A percentile compares a stretch with the other conserved stretches of the same genome.
These are phyloP conservation scores for Penicillium verrucosum DNA, from an alignment of 2,329 filamentous ascomycete genomes.

Conservation along the genomic window DNA sequence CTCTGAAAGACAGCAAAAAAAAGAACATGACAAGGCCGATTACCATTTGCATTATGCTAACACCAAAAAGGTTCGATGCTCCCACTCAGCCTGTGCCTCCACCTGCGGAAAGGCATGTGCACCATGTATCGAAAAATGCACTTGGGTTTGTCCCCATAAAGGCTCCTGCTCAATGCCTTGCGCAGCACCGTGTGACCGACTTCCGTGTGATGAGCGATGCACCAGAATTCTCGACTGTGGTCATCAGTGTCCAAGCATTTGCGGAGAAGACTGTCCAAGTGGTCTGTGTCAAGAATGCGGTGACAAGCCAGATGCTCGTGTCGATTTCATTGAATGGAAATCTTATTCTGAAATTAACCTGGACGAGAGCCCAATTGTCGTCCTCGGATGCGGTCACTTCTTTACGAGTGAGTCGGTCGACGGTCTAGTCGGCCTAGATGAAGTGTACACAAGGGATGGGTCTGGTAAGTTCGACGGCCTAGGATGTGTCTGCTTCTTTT, in stretches of 20 bases:
- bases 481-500: constrained; percentile 10
- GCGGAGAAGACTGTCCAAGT: constrained; percentile 11
- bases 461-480: constrained; percentile 12
- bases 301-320: constrained; percentile 10
- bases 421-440: constrained; percentile 10
- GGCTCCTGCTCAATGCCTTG: constrained; percentile 14
- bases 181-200: constrained; percentile 10
- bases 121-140: constrained; percentile 11
- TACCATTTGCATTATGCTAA: too few relatives aligned
- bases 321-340: constrained; percentile 10
- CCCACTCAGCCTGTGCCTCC: constrained; percentile 8
- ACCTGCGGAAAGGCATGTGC: constrained; percentile 8
- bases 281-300: constrained; percentile 9
- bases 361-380: constrained; percentile 10
- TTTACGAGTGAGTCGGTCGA: constrained; percentile 15
- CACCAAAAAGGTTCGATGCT: constrained; percentile 8
- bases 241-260: constrained; percentile 11
- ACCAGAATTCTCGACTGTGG: background rate
- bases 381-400: constrained; percentile 13
- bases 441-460: constrained; percentile 11
- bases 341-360: constrained; percentile 12
- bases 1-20: too few relatives aligned
- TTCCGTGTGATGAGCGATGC: constrained; percentile 13
- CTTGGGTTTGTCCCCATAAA: constrained; percentile 6
- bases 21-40: too few relatives aligned